These are phyloP conservation scores for Taphrina flavorubra DNA, from an alignment of 1,139 yeast species.

Conservation along the genomic window DNA sequence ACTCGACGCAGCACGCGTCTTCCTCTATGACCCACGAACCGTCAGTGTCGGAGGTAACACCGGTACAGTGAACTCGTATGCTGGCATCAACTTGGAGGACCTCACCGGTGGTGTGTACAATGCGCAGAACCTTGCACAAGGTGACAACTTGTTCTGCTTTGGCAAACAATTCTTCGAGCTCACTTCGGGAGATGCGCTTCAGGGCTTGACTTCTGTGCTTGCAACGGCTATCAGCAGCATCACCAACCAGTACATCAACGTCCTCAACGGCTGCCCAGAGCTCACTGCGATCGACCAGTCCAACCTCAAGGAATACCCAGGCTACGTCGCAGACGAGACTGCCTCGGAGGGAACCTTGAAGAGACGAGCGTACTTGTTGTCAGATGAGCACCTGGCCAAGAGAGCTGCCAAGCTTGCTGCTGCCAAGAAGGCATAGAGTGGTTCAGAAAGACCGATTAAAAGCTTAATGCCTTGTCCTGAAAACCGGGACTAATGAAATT, in stretches of 20 bases:
- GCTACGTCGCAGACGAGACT: conserved; percentile 11
- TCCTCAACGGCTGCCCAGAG: conserved; percentile 4
- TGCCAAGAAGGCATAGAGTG: not conserved
- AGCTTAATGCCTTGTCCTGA: too few relatives aligned
- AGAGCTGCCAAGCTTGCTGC: conserved; percentile 5
- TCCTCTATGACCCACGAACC: conserved; percentile 13
- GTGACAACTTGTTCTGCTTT: conserved; percentile 30
- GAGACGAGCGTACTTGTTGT: not conserved
- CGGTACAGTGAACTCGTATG: conserved; percentile 17
- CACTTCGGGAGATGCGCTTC: conserved; percentile 16
- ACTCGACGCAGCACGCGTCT: conserved; percentile 21
- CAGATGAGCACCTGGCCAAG: conserved; percentile 13
- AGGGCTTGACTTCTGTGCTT: conserved; percentile 8
- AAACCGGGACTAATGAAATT: not conserved
- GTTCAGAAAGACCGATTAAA: not conserved
- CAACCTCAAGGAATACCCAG: conserved; percentile 18
- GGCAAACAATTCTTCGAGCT: conserved; percentile 16
- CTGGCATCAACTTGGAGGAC: conserved; percentile 27
- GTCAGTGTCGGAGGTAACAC: conserved; percentile 33
- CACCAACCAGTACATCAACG: conserved; percentile 17
- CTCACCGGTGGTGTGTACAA: conserved; percentile 24
- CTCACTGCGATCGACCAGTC: conserved; percentile 9
- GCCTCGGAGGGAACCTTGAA: not conserved
- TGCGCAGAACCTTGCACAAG: conserved; percentile 11
- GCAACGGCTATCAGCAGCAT: conserved; percentile 17